Evolutionary conservation across 73 alveolate genomes (phyloP).

Genomic region (Durusdinium trenchii): DNA sequence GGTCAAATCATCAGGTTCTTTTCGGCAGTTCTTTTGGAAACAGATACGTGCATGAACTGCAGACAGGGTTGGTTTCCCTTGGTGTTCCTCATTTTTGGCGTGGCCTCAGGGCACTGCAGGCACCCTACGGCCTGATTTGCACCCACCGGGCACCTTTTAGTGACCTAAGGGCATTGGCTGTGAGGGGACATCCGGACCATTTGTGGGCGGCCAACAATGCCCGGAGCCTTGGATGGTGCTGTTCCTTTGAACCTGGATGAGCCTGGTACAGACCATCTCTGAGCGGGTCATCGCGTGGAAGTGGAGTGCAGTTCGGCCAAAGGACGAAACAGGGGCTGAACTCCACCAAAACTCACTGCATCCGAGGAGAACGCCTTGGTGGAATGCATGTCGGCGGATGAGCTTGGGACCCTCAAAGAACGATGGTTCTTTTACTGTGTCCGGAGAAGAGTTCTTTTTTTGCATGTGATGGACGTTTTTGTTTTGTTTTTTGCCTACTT

Average conservation of each 20-base stretch:
- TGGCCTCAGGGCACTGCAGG: too few species aligned
- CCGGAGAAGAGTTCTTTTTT: background rate
- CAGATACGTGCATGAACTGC: too few species aligned
- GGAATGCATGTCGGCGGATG: constrained; percentile 93
- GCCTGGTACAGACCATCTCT: background rate
- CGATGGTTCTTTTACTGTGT: background rate
- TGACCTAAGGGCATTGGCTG: constrained; percentile 59
- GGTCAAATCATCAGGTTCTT: too few species aligned
- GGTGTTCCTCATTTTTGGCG: too few species aligned
- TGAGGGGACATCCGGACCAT: constrained; percentile 69
- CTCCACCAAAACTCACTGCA: too few species aligned
- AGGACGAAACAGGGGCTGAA: too few species aligned
- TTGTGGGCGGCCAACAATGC: constrained; percentile 78
- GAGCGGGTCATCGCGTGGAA: background rate
- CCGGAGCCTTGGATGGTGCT: background rate
- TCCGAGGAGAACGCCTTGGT: constrained; percentile 81
- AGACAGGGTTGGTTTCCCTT: too few species aligned
- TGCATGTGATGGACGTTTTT: too few species aligned
- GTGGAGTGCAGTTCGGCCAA: background rate
- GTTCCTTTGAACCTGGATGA: background rate
- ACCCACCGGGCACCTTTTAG: background rate
- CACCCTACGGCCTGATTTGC: background rate
- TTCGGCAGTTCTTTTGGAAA: too few species aligned
- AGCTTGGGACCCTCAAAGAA: constrained; percentile 5
- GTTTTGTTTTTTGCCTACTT: too few species aligned